Evolutionary conservation across 140 eudicot species (phyloP).

Genomic region (Bidens hawaiensis): DNA sequence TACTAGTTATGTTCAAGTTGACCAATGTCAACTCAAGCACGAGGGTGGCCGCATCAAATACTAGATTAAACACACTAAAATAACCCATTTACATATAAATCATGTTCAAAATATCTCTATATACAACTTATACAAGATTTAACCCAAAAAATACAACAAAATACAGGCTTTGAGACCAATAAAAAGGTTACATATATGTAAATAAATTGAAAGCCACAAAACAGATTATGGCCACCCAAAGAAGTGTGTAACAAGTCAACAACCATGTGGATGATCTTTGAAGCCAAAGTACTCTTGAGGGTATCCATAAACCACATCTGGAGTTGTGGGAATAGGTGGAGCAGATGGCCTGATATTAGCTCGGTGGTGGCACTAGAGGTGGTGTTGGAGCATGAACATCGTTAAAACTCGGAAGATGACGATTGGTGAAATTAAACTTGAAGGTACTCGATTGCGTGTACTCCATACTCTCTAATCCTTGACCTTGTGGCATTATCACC

Average conservation of each 20-base stretch:
- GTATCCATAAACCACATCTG: not conserved
- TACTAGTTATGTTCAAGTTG: not conserved
- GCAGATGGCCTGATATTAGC: not conserved
- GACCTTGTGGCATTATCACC: not conserved
- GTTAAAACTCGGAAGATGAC: not conserved
- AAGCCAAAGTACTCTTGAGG: not conserved
- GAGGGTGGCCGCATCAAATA: not conserved
- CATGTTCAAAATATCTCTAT: not conserved
- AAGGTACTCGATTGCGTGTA: not conserved
- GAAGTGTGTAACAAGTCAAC: slow-evolving; percentile 5
- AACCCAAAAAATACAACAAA: no score
- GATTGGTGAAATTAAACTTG: not conserved
- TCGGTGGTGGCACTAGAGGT: not conserved
- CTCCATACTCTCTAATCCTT: not conserved
- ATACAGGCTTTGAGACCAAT: not conserved
- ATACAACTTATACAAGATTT: not conserved
- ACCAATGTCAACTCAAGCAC: no score
- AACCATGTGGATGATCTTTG: slow-evolving; percentile 2
- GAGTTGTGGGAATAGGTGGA: not conserved
- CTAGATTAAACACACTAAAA: not conserved
- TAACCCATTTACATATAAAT: not conserved
- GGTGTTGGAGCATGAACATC: not conserved
- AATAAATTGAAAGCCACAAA: no score
- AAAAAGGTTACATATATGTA: no score
- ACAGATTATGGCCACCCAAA: no score